phyloP scores from a whole-genome alignment of 257 asterid genomes.

The Cordia subcordata region DNA sequence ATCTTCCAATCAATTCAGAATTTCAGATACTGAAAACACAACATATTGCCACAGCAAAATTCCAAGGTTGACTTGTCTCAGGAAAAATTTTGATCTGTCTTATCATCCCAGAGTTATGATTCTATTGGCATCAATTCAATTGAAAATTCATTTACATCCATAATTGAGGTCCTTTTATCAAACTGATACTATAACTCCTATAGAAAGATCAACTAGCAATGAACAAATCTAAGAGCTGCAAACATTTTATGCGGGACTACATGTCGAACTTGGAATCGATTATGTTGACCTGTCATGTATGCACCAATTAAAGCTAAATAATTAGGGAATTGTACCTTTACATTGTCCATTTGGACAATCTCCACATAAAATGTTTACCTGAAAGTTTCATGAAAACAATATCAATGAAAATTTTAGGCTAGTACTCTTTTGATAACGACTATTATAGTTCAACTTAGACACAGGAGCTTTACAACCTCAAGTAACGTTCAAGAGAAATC shows the following conservation, averaged over 20 bases:
- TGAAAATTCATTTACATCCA: too few relatives aligned
- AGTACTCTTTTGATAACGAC: not conserved
- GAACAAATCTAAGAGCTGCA: not conserved
- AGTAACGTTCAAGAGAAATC: not conserved
- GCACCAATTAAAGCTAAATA: not conserved
- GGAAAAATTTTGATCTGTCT: not conserved
- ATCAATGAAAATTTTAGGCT: conserved; percentile 1
- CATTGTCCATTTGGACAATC: conserved; percentile 80
- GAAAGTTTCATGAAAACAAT: conserved; percentile 20
- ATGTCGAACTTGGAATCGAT: not conserved
- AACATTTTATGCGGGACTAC: not conserved
- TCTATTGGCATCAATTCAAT: too few relatives aligned
- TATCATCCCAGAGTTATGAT: too few relatives aligned
- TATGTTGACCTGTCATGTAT: not conserved
- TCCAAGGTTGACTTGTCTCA: not conserved
- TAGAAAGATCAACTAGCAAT: too few relatives aligned
- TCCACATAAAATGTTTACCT: conserved; percentile 89
- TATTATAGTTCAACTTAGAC: too few relatives aligned
- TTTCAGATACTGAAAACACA: too few relatives aligned
- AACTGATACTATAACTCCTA: too few relatives aligned
- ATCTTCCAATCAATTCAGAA: too few relatives aligned
- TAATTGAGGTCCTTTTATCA: too few relatives aligned
- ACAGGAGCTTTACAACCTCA: not conserved
- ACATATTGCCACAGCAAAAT: not conserved
- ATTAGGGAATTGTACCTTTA: conserved; percentile 46